Evolutionary conservation across 2,329 filamentous ascomycete species (phyloP), one percentile per base, ranked within the genome.

Genomic region (Colletotrichum zoysiae): DNA sequence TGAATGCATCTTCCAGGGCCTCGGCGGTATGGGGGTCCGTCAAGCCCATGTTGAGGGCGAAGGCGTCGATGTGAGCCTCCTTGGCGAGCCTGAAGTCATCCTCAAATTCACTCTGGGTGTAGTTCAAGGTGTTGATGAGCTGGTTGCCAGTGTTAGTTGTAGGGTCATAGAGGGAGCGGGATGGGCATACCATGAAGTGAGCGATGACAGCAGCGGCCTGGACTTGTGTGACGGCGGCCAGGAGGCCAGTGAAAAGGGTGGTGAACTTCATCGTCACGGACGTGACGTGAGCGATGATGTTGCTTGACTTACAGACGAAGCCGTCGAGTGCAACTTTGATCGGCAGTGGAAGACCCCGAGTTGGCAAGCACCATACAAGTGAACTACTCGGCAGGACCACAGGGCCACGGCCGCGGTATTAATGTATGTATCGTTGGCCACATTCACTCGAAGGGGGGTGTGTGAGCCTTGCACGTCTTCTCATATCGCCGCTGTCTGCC

Each of bases 31-130:
- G 44, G 1, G 51, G 58, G 26, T 73, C 71, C 23, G 63, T 71
- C 26, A 67, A 38, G 40, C 67, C 71, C 58, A 73, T 71, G 48
- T 73, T 73, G 23, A 73, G 71, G 23, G 67, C 84, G 35, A 76
- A 74, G 35, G 65, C 82, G 78, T 53, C 79, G 66, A 48, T 78
- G 48, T 82, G 82, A 26, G 81, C 81, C 16, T 78, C 77, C 74
- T 84, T 84, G 46, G 84, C 85, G 4, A 79, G 81, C 64, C 79
- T 76, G 82, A 86, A 86, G 67, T 86, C 85, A 55, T 81, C 79
- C 53, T 87, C 84, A 69, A 85, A 86, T 42, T 86, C 84, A 9
- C 76, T 73, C 42, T 84, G 76, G 65, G 78, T 83, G 57, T 71
- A 71, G 40, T 71, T 63, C 40, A 63, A 67, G 38, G 71, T 73